These are phyloP conservation scores for Crinitomyces ghanaensis DNA, from an alignment of 805 yeast genomes.

Conservation along the genomic window DNA sequence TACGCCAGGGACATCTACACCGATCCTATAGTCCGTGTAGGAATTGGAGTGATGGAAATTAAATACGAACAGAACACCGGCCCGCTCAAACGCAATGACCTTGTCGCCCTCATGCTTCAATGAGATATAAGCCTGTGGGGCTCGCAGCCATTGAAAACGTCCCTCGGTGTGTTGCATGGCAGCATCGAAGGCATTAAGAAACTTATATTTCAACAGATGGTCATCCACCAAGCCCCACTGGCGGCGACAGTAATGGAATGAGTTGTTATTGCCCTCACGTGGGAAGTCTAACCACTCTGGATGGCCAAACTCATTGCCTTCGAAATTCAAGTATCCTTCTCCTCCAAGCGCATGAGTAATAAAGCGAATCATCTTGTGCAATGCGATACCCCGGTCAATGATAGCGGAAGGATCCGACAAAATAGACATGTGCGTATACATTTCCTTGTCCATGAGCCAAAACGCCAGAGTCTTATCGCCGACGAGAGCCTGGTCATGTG, in stretches of 20 bases:
- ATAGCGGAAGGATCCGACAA: conserved; percentile 62
- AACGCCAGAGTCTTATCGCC: conserved; percentile 95
- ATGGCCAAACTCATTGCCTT: conserved; percentile 97
- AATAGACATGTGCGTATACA: conserved; percentile 91
- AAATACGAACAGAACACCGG: conserved; percentile 72
- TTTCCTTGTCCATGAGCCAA: conserved; percentile 97
- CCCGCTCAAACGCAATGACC: conserved; percentile 79
- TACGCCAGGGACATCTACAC: conserved; percentile 71
- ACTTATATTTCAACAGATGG: conserved; percentile 65
- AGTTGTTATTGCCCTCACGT: conserved; percentile 73
- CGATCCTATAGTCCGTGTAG: conserved; percentile 76
- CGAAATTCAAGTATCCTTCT: conserved; percentile 90
- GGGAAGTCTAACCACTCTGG: conserved; percentile 99
- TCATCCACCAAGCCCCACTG: conserved; percentile 85
- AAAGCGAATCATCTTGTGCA: conserved; percentile 84
- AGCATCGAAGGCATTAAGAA: conserved; percentile 68
- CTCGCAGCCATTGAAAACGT: conserved; percentile 57
- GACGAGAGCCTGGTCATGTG: conserved; percentile 95
- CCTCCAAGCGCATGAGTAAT: conserved; percentile 90
- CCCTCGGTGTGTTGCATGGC: conserved; percentile 73
- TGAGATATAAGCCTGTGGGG: conserved; percentile 73
- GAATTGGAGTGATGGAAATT: conserved; percentile 84
- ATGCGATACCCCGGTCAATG: conserved; percentile 78
- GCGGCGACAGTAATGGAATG: conserved; percentile 89
- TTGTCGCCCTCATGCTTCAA: conserved; percentile 84